Percentiles rank a stretch among this genome's conserved stretches.
Conservation (phyloP, 129 eudicot genomes). For the Flaveria robusta region DNA sequence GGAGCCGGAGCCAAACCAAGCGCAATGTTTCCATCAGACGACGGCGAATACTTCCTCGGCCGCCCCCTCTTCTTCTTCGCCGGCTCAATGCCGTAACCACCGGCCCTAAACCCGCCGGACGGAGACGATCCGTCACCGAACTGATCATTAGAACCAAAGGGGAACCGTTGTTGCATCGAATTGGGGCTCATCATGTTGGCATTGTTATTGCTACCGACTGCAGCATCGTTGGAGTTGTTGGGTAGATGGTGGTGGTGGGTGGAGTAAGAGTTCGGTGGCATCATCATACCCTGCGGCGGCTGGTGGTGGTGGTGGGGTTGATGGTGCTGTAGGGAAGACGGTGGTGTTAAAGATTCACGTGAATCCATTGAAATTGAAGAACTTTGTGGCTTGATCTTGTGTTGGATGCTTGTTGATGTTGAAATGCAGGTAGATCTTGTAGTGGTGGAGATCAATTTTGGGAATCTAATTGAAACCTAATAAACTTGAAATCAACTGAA, state of each 20-base stretch:
- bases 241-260: constrained; percentile 39
- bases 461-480: constrained; percentile 20
- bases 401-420: neutral
- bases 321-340: constrained; percentile 43
- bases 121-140: constrained; percentile 53
- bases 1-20: constrained; percentile 61
- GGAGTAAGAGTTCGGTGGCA: constrained; percentile 35
- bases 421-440: constrained; percentile 28
- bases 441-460: neutral
- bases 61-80: constrained; percentile 72
- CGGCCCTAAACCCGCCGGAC: constrained; percentile 38
- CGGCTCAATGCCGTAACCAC: constrained; percentile 55
- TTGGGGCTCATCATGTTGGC: constrained; percentile 31
- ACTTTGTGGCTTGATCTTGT: neutral
- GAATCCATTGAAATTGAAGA: constrained; percentile 48
- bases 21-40: constrained; percentile 67
- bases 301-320: constrained; percentile 36
- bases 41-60: constrained; percentile 75
- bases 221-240: constrained; percentile 16
- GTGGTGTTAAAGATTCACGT: constrained; percentile 43
- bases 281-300: constrained; percentile 43
- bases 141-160: constrained; percentile 41
- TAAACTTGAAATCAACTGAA: constrained; percentile 6
- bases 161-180: constrained; percentile 39
- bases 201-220: constrained; percentile 32